Percentiles rank a stretch among this genome's conserved stretches.
Evolutionary conservation across 2,329 filamentous ascomycete genomes (phyloP).

Genomic region (Arthrobotrys iridis): DNA sequence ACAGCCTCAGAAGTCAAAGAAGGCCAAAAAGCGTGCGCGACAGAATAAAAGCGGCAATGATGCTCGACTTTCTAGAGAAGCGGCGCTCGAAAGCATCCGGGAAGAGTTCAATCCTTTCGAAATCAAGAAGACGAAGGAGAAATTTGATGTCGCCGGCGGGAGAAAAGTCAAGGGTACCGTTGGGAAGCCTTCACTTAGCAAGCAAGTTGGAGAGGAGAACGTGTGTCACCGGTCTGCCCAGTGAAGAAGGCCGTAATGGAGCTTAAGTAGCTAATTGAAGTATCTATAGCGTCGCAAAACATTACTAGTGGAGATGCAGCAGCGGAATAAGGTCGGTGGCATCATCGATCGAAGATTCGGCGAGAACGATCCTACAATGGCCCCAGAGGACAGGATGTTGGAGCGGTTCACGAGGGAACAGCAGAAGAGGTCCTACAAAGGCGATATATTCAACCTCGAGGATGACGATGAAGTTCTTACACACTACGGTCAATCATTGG

Average conservation of each 20-base stretch:
- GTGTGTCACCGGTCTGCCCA: constrained; percentile 63
- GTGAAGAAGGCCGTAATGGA: neutral
- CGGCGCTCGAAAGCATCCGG: constrained; percentile 83
- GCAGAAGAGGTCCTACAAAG: constrained; percentile 66
- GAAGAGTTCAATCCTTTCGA: constrained; percentile 99
- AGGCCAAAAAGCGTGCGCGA: constrained; percentile 72
- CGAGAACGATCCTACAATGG: constrained; percentile 93
- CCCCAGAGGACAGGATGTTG: constrained; percentile 88
- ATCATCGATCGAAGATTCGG: constrained; percentile 94
- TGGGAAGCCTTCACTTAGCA: constrained; percentile 81
- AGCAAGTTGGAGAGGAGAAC: constrained; percentile 85
- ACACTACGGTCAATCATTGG: constrained; percentile 80
- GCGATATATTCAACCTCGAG: constrained; percentile 89
- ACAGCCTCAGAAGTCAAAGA: constrained; percentile 94
- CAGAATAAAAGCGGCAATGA: constrained; percentile 64
- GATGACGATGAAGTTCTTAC: constrained; percentile 81
- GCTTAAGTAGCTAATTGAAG: constrained; percentile 23
- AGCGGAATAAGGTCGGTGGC: constrained; percentile 88
- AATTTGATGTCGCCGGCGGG: constrained; percentile 56
- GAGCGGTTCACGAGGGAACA: constrained; percentile 91
- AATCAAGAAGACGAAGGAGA: constrained; percentile 69
- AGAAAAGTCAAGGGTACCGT: constrained; percentile 67
- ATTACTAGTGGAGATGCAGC: constrained; percentile 87
- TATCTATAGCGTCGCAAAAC: constrained; percentile 76
- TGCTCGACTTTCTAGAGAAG: constrained; percentile 78